Evolutionary conservation across 345 rosid species (phyloP).

Genomic region (Clarkia xantiana): DNA sequence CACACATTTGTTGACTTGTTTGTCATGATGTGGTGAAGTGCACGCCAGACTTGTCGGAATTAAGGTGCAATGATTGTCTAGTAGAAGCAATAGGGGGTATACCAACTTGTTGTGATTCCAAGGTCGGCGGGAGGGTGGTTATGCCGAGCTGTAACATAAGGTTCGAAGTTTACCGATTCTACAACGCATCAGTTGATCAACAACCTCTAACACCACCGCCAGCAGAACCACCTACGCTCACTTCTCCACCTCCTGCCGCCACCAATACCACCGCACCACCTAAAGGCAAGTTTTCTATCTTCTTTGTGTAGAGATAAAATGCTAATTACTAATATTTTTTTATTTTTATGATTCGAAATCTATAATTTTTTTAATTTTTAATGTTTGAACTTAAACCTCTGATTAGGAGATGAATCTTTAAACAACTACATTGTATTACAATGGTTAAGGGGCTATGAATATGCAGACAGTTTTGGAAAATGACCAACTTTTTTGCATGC

Average conservation of each 20-base stretch:
- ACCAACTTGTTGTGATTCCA: background rate
- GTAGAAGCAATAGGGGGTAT: background rate
- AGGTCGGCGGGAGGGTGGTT: slow-evolving; percentile 2
- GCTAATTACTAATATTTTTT: too few species aligned
- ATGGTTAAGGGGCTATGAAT: too few species aligned
- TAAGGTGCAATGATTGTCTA: background rate
- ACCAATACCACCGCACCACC: background rate
- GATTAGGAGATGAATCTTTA: too few species aligned
- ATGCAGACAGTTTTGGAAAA: too few species aligned
- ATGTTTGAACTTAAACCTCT: too few species aligned
- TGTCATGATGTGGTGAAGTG: slow-evolving; percentile 1
- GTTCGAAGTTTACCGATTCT: slow-evolving; percentile 1
- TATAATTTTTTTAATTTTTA: too few species aligned
- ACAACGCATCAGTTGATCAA: background rate
- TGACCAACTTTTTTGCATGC: too few species aligned
- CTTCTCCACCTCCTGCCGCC: background rate
- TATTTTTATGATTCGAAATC: too few species aligned
- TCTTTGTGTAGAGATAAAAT: too few species aligned
- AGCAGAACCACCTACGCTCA: background rate
- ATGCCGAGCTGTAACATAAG: background rate
- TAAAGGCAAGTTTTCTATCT: too few species aligned
- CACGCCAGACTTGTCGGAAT: slow-evolving; percentile 3
- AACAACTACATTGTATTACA: too few species aligned
- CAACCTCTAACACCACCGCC: background rate
- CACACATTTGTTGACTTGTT: too few species aligned